Conservation (phyloP, 805 yeast species). For the Yarrowia sp. region DNA sequence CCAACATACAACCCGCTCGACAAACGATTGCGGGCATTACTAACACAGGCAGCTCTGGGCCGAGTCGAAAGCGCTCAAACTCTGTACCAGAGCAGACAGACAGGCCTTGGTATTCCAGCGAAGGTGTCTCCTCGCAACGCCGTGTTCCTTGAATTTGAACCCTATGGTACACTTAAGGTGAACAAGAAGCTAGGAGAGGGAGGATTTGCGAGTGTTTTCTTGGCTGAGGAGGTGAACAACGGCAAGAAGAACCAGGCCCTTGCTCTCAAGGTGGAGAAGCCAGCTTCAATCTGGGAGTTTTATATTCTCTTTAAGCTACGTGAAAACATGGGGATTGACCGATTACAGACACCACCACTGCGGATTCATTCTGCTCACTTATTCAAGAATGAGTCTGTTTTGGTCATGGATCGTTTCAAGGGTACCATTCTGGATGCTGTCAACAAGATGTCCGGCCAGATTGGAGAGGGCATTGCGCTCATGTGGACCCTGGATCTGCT, state of each 20-base stretch:
- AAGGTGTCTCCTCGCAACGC: slow-evolving; percentile 17
- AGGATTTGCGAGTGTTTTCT: slow-evolving; percentile 73
- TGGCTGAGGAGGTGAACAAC: slow-evolving; percentile 51
- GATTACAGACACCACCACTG: background rate
- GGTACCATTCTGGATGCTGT: slow-evolving; percentile 74
- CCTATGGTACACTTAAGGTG: slow-evolving; percentile 33
- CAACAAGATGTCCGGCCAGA: slow-evolving; percentile 43
- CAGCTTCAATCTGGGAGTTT: slow-evolving; percentile 77
- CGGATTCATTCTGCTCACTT: slow-evolving; percentile 46
- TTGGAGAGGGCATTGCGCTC: slow-evolving; percentile 61
- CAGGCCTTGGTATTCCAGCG: slow-evolving; percentile 7
- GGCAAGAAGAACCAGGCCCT: slow-evolving; percentile 47
- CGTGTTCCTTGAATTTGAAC: background rate
- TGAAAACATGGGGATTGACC: slow-evolving; percentile 25
- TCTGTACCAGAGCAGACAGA: slow-evolving; percentile 7
- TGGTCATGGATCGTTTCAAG: slow-evolving; percentile 59
- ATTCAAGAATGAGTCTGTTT: slow-evolving; percentile 64
- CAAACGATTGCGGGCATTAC: slow-evolving; percentile 21
- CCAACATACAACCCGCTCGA: slow-evolving; percentile 23
- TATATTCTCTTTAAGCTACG: slow-evolving; percentile 63
- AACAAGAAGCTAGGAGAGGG: slow-evolving; percentile 67
- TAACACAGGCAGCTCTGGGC: slow-evolving; percentile 22
- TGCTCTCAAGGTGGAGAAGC: slow-evolving; percentile 68
- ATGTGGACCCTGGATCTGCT: slow-evolving; percentile 65
- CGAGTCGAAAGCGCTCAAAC: background rate